These are phyloP conservation scores for Globisporangium spiculum DNA, from an alignment of 352 stramenopile genomes.

Conservation along the genomic window DNA sequence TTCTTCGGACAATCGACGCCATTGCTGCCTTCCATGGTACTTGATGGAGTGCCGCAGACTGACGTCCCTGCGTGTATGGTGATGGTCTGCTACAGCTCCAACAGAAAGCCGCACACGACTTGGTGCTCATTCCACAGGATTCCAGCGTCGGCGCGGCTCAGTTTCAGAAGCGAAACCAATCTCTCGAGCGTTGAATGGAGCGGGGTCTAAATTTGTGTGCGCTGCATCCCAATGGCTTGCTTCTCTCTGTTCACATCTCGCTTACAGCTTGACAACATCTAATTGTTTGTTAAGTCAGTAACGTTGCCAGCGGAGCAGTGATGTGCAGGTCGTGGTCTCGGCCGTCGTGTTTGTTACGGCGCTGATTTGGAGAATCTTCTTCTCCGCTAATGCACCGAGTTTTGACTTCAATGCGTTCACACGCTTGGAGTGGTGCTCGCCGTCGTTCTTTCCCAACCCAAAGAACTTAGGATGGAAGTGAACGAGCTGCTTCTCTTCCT, in stretches of 20 bases:
- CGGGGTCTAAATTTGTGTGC: not conserved
- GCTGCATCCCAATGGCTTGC: not conserved
- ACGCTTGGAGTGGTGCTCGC: too few relatives aligned
- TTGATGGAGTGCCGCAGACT: not conserved
- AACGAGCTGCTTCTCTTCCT: too few relatives aligned
- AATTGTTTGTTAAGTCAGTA: not conserved
- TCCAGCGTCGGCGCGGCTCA: not conserved
- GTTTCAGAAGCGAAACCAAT: not conserved
- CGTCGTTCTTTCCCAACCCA: too few relatives aligned
- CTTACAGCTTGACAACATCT: not conserved
- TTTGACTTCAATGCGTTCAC: too few relatives aligned
- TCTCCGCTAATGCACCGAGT: too few relatives aligned
- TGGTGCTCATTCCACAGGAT: not conserved
- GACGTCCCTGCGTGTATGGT: not conserved
- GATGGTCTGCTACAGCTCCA: not conserved
- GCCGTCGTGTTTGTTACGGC: too few relatives aligned
- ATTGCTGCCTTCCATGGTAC: not conserved
- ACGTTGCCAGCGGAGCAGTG: too few relatives aligned
- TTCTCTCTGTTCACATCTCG: not conserved
- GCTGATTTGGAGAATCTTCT: too few relatives aligned
- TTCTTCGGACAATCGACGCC: conserved; percentile 27
- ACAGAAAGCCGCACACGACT: not conserved
- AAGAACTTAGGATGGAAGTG: too few relatives aligned
- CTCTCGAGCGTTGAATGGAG: not conserved
- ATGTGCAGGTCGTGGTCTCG: too few relatives aligned